Evolutionary conservation across 1,284 basidiomycete species (phyloP).

Genomic region (Rhodotorula sp.): DNA sequence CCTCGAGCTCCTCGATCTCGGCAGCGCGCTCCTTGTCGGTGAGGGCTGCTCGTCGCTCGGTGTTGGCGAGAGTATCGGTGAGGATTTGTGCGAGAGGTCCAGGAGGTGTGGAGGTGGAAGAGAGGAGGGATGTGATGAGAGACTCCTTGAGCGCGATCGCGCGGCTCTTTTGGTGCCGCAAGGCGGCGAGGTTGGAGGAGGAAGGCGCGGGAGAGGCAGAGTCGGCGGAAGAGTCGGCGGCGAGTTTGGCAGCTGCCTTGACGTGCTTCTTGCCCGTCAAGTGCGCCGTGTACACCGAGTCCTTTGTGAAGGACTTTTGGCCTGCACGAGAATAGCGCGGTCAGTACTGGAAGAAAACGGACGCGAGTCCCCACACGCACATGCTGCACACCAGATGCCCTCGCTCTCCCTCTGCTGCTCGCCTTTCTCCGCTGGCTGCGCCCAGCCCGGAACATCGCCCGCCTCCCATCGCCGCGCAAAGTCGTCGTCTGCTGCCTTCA

Average conservation of each 20-base stretch:
- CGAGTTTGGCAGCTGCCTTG: constrained; percentile 69
- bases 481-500: constrained; percentile 62
- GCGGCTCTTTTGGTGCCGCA: constrained; percentile 61
- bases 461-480: constrained; percentile 80
- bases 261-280: constrained; percentile 90
- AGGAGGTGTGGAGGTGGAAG: constrained; percentile 38
- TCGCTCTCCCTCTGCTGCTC: constrained; percentile 48
- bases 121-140: constrained; percentile 67
- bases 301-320: constrained; percentile 90
- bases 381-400: constrained; percentile 94
- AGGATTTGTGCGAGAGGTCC: constrained; percentile 65
- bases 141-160: constrained; percentile 70
- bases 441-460: constrained; percentile 72
- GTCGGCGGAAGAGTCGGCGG: constrained; percentile 51
- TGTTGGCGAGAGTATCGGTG: constrained; percentile 85
- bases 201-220: constrained; percentile 24
- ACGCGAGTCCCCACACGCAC: constrained; percentile 57
- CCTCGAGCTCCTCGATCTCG: constrained; percentile 66
- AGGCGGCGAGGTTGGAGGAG: constrained; percentile 42
- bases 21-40: constrained; percentile 95
- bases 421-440: constrained; percentile 46
- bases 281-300: constrained; percentile 97
- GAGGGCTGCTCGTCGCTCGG: constrained; percentile 91
- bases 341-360: too few relatives aligned
- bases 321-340: constrained; percentile 54